These are phyloP conservation scores for Hyphopichia burtonii DNA, from an alignment of 1,139 yeast genomes.

Conservation along the genomic window DNA sequence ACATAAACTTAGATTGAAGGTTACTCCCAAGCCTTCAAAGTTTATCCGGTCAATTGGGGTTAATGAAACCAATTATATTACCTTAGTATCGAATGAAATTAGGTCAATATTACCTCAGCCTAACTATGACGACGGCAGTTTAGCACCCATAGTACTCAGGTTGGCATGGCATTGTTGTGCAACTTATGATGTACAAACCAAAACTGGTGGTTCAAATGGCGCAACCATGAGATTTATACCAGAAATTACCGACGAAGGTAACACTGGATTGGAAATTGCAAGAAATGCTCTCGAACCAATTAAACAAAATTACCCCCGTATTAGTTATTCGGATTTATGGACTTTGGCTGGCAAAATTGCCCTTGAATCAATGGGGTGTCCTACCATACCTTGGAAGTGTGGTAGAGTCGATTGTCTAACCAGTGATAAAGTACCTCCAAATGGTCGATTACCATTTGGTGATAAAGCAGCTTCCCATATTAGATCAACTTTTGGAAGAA, in stretches of 20 bases:
- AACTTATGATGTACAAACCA: constrained; percentile 53
- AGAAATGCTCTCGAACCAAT: constrained; percentile 56
- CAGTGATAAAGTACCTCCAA: constrained; percentile 53
- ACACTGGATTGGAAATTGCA: constrained; percentile 60
- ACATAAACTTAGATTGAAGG: too few species aligned
- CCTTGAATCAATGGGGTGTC: constrained; percentile 62
- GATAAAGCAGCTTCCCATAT: constrained; percentile 53
- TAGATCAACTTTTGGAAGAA: constrained; percentile 50
- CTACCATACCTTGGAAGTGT: constrained; percentile 54
- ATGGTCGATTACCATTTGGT: constrained; percentile 63
- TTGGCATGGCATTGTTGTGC: constrained; percentile 75
- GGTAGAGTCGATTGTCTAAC: constrained; percentile 62
- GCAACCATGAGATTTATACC: constrained; percentile 61
- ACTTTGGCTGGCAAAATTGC: constrained; percentile 65
- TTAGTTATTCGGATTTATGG: constrained; percentile 65
- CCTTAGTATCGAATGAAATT: constrained; percentile 14
- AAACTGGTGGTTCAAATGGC: constrained; percentile 69
- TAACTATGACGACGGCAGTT: constrained; percentile 60
- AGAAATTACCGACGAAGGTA: constrained; percentile 51
- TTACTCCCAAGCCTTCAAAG: background rate
- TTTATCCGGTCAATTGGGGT: constrained; percentile 7
- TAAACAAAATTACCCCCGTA: constrained; percentile 56
- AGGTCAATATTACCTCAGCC: constrained; percentile 10
- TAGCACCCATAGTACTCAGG: constrained; percentile 62
- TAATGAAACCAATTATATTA: constrained; percentile 11